Evolutionary conservation across 2,329 filamentous ascomycete genomes (phyloP).

Genomic region (Camptophora hylomeconis): DNA sequence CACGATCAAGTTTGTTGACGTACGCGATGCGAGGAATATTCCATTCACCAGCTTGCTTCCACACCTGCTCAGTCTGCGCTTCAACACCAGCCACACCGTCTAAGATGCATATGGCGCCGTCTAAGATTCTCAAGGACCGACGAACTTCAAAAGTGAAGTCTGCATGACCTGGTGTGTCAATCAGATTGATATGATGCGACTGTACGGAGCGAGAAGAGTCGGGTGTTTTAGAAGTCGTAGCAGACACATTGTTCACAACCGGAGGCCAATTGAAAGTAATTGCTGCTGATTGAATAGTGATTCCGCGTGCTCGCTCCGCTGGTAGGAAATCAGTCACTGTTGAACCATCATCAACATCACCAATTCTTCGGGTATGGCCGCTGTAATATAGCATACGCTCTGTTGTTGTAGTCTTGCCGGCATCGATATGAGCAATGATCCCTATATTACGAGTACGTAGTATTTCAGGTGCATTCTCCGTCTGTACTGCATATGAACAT

Average conservation of each 20-base stretch:
- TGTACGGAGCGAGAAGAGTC: slow-evolving; percentile 31
- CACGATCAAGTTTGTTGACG: slow-evolving; percentile 75
- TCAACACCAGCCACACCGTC: slow-evolving; percentile 91
- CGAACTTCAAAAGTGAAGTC: slow-evolving; percentile 97
- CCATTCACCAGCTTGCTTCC: slow-evolving; percentile 78
- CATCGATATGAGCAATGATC: slow-evolving; percentile 97
- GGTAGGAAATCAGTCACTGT: slow-evolving; percentile 96
- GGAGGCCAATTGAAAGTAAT: slow-evolving; percentile 92
- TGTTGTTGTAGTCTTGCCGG: slow-evolving; percentile 95
- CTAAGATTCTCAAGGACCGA: slow-evolving; percentile 73
- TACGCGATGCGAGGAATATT: slow-evolving; percentile 70
- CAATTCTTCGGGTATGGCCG: slow-evolving; percentile 74
- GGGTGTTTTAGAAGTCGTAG: no score
- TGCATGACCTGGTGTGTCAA: slow-evolving; percentile 92
- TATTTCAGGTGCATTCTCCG: no score
- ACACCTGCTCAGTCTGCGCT: slow-evolving; percentile 93
- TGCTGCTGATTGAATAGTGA: slow-evolving; percentile 94
- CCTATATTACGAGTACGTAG: slow-evolving; percentile 89
- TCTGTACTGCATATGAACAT: no score
- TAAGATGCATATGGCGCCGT: slow-evolving; percentile 84
- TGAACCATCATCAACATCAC: slow-evolving; percentile 92
- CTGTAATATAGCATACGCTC: slow-evolving; percentile 99
- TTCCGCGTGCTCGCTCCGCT: slow-evolving; percentile 79
- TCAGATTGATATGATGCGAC: slow-evolving; percentile 69
- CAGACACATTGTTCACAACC: no score